Percentiles rank a stretch among this genome's conserved stretches.
phyloP scores from a whole-genome alignment of 2,329 filamentous ascomycete genomes.

The Exophiala sideris region DNA sequence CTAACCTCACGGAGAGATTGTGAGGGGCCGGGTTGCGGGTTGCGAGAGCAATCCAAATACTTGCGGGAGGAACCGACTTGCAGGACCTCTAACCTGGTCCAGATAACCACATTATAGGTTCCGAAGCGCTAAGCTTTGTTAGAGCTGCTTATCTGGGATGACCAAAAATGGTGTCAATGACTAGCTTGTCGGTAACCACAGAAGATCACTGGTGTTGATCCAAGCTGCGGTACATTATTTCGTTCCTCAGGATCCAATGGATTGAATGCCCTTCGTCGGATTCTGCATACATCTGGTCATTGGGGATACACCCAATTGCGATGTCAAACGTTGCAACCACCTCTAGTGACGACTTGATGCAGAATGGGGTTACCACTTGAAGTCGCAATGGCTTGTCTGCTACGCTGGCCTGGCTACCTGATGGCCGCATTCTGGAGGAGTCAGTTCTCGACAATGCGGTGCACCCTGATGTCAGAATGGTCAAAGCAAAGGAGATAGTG shows the following conservation, averaged over 20 bases:
- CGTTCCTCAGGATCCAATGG: background rate
- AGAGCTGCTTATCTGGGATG: slow-evolving; percentile 11
- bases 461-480: too few species aligned
- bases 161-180: slow-evolving; percentile 3
- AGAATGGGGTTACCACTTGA: too few species aligned
- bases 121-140: slow-evolving; percentile 11
- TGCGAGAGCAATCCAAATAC: slow-evolving; percentile 14
- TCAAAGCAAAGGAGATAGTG: too few species aligned
- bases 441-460: too few species aligned
- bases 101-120: slow-evolving; percentile 5
- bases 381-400: too few species aligned
- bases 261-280: background rate
- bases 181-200: slow-evolving; percentile 6
- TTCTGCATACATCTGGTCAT: background rate
- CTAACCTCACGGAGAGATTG: slow-evolving; percentile 2
- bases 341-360: too few species aligned
- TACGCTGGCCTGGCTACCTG: too few species aligned
- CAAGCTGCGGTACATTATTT: slow-evolving; percentile 2
- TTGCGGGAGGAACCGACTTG: slow-evolving; percentile 19
- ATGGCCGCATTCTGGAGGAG: too few species aligned
- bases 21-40: slow-evolving; percentile 9
- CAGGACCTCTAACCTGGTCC: slow-evolving; percentile 15
- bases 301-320: background rate
- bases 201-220: slow-evolving; percentile 10
- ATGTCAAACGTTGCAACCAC: background rate